phyloP scores from a whole-genome alignment of 2,329 filamentous ascomycete species.

The Penicillium occitanis region DNA sequence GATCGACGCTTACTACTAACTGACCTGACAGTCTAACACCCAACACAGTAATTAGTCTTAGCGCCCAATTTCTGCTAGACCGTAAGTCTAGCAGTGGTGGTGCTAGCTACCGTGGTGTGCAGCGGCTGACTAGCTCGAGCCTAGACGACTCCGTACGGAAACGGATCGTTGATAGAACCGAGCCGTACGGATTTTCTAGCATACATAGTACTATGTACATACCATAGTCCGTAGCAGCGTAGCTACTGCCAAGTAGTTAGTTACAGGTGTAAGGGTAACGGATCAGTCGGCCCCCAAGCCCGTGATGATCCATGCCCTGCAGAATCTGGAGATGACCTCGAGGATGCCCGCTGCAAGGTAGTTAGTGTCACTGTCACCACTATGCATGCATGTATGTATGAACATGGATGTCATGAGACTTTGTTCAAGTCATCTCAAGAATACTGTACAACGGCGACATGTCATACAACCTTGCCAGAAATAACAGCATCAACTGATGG shows the following conservation, averaged over 20 bases:
- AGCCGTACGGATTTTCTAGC: not conserved
- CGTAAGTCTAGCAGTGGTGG: too few relatives aligned
- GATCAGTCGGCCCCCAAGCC: constrained; percentile 6
- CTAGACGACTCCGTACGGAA: not conserved
- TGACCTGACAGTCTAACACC: not conserved
- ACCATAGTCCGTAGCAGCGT: not conserved
- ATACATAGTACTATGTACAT: not conserved
- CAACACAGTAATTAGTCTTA: not conserved
- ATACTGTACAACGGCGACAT: not conserved
- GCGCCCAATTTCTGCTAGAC: not conserved
- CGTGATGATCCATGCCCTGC: not conserved
- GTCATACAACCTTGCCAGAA: not conserved
- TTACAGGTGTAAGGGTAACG: not conserved
- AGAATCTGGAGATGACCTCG: constrained; percentile 1
- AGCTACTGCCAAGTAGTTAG: not conserved
- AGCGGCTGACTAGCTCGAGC: constrained; percentile 5
- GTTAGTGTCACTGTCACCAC: not conserved
- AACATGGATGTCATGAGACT: constrained; percentile 6
- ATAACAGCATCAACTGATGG: not conserved
- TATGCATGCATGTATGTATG: not conserved
- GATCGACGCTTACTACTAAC: constrained; percentile 9
- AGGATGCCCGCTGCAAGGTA: not conserved
- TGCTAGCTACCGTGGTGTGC: not conserved
- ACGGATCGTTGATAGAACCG: constrained; percentile 8
- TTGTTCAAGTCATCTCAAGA: not conserved